Base-by-base conservation (phyloP, 805 yeast genomes). In the Hanseniaspora meyeri region DNA sequence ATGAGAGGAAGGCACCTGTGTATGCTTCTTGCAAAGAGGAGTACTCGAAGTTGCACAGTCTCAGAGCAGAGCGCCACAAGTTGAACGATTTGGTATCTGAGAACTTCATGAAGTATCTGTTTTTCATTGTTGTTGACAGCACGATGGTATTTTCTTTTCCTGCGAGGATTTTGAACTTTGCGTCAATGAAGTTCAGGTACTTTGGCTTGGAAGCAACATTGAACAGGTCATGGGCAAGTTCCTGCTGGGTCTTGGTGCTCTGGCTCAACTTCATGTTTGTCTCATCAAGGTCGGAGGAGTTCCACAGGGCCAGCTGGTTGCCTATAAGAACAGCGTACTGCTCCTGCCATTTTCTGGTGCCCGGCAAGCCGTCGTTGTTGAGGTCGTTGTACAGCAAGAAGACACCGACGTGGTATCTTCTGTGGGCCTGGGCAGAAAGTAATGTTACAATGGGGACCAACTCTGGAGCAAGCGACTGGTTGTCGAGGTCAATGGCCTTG, bases 291-390 rank as follows among this genome's bases (percentile, higher is more conserved):
- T 76, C 76, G 43, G 80, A 81, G 2, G 88, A 87, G 66, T 89
- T 89, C 97, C 97, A 93, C 60, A 87, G 79, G 0, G 97, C 95
- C 59, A 93, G 72, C 64, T 91, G 95, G 58, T 87, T 87, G 20
- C 98, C 98, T 4, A 87, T 81, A 43, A 93, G 73, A 16, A 87
- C 87, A 46, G 95, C 97, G 67, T 86, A 93, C 27, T 90, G 96
- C 70, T 93, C 96, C 55, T 77, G 76, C 98, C 98, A 93, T 63
- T 77, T 77, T 48, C 97, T 75, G 51, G 83, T 86, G 0, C 84
- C 82, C 0, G 96, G 90, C 57, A 82, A 78, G 9, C 98, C 98
- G 62, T 91, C 96, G 29, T 86, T 79, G 64, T 82, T 81, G 62
- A 86, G 71, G 62, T 85, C 91, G 62, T 82, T 81, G 59, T 85